A percentile compares a stretch with the other conserved stretches of the same genome.
These are phyloP conservation scores for Kuraishia hungarica DNA, from an alignment of 805 yeast species.

Conservation along the genomic window DNA sequence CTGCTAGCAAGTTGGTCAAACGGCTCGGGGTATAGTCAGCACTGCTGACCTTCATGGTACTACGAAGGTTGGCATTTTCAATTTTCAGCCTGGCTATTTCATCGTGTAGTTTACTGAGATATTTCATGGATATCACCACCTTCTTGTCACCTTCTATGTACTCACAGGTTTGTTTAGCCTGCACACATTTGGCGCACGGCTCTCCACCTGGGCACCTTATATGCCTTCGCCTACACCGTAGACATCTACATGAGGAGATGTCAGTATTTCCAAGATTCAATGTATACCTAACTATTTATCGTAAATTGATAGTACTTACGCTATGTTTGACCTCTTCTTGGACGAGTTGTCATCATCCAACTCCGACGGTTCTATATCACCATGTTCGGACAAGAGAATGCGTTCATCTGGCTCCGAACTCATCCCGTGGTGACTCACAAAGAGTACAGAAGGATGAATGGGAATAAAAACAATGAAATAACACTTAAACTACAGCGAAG, in stretches of 20 bases:
- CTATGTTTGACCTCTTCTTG: conserved; percentile 17
- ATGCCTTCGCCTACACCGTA: conserved; percentile 63
- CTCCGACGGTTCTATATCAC: background rate
- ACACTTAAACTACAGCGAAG: no score
- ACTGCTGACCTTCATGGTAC: conserved; percentile 20
- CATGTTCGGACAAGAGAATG: background rate
- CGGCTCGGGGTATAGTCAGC: background rate
- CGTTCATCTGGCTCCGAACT: background rate
- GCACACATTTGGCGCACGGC: conserved; percentile 57
- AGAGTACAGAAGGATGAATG: background rate
- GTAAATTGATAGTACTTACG: conserved; percentile 4
- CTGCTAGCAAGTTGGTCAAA: background rate
- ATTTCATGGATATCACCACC: conserved; percentile 64
- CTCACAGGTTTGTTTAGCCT: conserved; percentile 53
- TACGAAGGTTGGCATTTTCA: conserved; percentile 52
- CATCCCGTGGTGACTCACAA: background rate
- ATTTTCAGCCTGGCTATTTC: conserved; percentile 57
- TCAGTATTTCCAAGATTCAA: background rate
- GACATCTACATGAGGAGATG: conserved; percentile 33
- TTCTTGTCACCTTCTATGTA: conserved; percentile 67
- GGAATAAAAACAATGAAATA: no score
- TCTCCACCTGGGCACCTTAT: conserved; percentile 73
- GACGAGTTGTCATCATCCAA: background rate
- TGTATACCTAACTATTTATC: background rate
- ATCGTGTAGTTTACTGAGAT: conserved; percentile 57